These are phyloP conservation scores for Hypoxylon perforatum DNA, from an alignment of 495 filamentous ascomycete species.

Conservation along the genomic window DNA sequence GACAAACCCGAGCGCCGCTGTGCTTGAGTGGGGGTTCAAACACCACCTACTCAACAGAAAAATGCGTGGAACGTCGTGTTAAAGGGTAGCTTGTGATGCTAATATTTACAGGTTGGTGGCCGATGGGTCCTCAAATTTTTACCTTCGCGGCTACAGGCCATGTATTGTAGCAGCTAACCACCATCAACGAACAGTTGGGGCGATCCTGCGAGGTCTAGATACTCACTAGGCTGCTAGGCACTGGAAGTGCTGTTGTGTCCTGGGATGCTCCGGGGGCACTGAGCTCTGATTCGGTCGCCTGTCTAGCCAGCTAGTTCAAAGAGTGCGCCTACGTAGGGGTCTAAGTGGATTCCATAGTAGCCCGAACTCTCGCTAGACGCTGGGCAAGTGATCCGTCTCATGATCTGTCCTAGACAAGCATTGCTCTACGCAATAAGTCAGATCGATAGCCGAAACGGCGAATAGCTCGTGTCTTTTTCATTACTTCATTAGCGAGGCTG, in stretches of 20 bases:
- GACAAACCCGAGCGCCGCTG: constrained; percentile 28
- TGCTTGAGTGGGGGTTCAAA: constrained; percentile 31
- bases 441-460: constrained; percentile 34
- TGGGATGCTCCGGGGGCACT: neutral
- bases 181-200: constrained; percentile 26
- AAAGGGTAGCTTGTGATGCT: constrained; percentile 15
- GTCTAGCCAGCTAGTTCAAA: constrained; percentile 17
- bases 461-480: constrained; percentile 19
- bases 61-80: constrained; percentile 3
- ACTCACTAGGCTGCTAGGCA: too few relatives aligned
- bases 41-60: constrained; percentile 2
- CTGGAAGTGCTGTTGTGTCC: constrained; percentile 16
- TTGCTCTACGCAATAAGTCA: constrained; percentile 32
- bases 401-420: constrained; percentile 25
- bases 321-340: constrained; percentile 14
- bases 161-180: constrained; percentile 19
- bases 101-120: constrained; percentile 8
- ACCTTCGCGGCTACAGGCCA: constrained; percentile 2
- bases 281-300: constrained; percentile 36
- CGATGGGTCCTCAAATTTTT: neutral
- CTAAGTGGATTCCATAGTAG: constrained; percentile 40
- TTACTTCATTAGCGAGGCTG: constrained; percentile 38
- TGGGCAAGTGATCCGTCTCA: constrained; percentile 31
- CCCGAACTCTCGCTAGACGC: constrained; percentile 31
- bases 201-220: constrained; percentile 29